Base-by-base conservation (phyloP, 306 rosid genomes). In the Gastrolobium bilobum region DNA sequence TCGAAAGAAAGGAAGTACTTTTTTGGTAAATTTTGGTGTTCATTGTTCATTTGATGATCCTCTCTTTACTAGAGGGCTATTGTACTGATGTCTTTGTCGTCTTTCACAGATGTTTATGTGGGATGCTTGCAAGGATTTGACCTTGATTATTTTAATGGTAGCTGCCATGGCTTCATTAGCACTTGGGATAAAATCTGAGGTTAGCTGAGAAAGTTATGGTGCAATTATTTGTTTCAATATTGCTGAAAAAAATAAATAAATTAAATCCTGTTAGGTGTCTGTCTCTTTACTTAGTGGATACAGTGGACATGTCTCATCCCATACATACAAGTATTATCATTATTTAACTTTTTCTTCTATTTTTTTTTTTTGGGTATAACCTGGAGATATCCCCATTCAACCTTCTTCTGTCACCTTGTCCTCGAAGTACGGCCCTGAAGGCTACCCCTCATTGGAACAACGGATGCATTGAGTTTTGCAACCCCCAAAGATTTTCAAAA, bases 71-170 rank as follows among this genome's bases (percentile, higher is more conserved):
- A 31, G 46, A 46, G 46, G 13, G 35, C 61, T 80, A 20, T 44
- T 34, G 2, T 9, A 26, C 31, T 65, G 70, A 73, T 5, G 2
- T 50, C 56, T 26, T 39, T 77, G 68, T 48, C 77, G 38, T 80
- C 9, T 77, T 53, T 67, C 71, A 11, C 84, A 94, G 98, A 88
- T 87, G 90, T 94, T 94, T 85, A 82, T 94, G 51, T 94, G 98
- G 98, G 98, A 94, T 81, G 96, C 98, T 63, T 94, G 98, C 91
- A 95, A 94, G 88, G 98, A 94, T 85, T 88, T 92, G 82, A 94
- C 98, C 77, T 83, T 94, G 84, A 84, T 92, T 74, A 90, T 94
- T 87, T 84, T 94, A 81, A 94, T 90, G 92, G 73, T 91, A 59
- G 98, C 98, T 75, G 98, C 97, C 1, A 88, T 73, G 57, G 94